Percentiles rank a stretch among this genome's conserved stretches.
Evolutionary conservation across 2,329 filamentous ascomycete species (phyloP).

Genomic region (Diaporthe sp.): DNA sequence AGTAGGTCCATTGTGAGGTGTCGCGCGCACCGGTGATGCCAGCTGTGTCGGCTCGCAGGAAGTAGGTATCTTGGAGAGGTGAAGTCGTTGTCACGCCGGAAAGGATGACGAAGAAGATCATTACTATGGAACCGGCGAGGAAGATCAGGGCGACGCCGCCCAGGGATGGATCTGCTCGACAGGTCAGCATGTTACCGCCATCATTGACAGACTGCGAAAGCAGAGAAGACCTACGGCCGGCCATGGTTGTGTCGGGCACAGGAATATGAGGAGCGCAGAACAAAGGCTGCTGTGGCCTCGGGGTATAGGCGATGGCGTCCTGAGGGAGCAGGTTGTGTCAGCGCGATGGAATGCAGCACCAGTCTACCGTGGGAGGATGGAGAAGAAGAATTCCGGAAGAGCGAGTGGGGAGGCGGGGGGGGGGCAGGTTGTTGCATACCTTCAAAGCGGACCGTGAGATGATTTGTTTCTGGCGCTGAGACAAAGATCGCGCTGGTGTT

Average conservation of each 20-base stretch:
- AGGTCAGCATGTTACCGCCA: neutral
- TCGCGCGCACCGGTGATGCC: constrained; percentile 78
- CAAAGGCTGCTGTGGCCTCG: neutral
- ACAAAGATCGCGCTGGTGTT: neutral
- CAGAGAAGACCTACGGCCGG: constrained; percentile 29
- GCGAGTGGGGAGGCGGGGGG: neutral
- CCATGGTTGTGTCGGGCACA: constrained; percentile 34
- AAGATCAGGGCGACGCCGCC: constrained; percentile 62
- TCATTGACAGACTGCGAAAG: neutral
- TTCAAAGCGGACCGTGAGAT: neutral
- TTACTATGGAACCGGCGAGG: constrained; percentile 63
- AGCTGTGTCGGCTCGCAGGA: constrained; percentile 83
- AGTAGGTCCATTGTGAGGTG: constrained; percentile 89
- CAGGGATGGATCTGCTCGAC: constrained; percentile 55
- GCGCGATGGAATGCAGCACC: constrained; percentile 6
- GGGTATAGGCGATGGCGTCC: neutral
- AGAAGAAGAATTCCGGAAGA: neutral
- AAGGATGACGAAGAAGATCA: constrained; percentile 73
- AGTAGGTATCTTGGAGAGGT: constrained; percentile 82
- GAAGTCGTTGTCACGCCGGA: constrained; percentile 63
- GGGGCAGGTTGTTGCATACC: constrained; percentile 1
- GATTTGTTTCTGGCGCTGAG: constrained; percentile 14
- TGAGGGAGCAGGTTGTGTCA: neutral
- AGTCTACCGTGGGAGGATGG: neutral
- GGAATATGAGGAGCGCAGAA: neutral